Evolutionary conservation across 2,329 filamentous ascomycete species (phyloP).

Genomic region (Colletotrichum falcatum): DNA sequence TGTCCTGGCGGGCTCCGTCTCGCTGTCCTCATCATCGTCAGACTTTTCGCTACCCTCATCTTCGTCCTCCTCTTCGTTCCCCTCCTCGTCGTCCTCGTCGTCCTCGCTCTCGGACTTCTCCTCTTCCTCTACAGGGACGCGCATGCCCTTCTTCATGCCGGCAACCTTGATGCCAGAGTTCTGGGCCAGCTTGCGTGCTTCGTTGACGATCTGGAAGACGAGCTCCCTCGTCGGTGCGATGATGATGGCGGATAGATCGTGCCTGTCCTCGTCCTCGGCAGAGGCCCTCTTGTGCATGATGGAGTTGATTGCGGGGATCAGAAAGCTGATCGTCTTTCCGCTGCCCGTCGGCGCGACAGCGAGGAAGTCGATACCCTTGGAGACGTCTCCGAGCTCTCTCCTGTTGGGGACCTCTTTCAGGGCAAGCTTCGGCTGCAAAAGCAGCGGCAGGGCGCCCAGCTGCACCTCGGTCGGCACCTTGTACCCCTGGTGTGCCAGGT

Average conservation of each 20-base stretch:
- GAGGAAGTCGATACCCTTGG: constrained; percentile 75
- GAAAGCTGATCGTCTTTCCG: constrained; percentile 93
- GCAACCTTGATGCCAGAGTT: constrained; percentile 84
- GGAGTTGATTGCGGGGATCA: constrained; percentile 86
- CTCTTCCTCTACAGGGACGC: constrained; percentile 49
- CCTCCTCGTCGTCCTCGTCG: constrained; percentile 51
- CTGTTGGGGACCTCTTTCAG: constrained; percentile 54
- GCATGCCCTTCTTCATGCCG: constrained; percentile 88
- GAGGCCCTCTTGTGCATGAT: constrained; percentile 70
- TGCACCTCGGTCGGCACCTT: constrained; percentile 93
- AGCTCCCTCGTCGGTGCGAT: constrained; percentile 84
- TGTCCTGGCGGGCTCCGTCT: constrained; percentile 42
- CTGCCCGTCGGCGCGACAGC: constrained; percentile 95
- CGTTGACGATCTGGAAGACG: constrained; percentile 83
- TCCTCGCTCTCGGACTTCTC: constrained; percentile 43
- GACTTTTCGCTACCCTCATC: constrained; percentile 46
- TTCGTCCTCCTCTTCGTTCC: constrained; percentile 48
- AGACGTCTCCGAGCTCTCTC: constrained; percentile 48
- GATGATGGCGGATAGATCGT: constrained; percentile 74
- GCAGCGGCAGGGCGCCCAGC: constrained; percentile 83
- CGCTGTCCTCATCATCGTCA: constrained; percentile 51
- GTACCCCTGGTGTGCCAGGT: constrained; percentile 87
- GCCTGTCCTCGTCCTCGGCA: constrained; percentile 53
- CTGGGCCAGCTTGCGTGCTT: constrained; percentile 82
- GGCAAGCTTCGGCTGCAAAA: constrained; percentile 70